Evolutionary conservation across 2,329 filamentous ascomycete species (phyloP).

Genomic region (Dactylellina sp.): DNA sequence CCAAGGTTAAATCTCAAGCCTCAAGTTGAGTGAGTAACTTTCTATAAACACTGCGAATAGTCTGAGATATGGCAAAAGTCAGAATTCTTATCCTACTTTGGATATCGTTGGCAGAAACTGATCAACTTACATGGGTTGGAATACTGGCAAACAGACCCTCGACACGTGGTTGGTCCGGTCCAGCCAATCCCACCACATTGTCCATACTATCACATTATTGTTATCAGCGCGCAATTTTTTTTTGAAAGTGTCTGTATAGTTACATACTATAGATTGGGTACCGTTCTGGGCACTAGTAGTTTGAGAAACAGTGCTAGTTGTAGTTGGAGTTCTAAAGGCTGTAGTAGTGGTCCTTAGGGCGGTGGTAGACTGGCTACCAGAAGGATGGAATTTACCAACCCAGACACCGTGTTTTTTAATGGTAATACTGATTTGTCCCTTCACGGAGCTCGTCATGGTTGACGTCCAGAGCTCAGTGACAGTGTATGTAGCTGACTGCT

Average conservation of each 20-base stretch:
- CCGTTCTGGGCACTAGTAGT: slow-evolving; percentile 11
- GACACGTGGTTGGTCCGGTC: slow-evolving; percentile 28
- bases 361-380: slow-evolving; percentile 1
- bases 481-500: slow-evolving; percentile 30
- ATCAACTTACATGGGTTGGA: slow-evolving; percentile 36
- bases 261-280: slow-evolving; percentile 26
- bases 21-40: too few relatives aligned
- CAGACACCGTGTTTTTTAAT: slow-evolving; percentile 37
- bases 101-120: not conserved
- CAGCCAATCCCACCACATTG: slow-evolving; percentile 43
- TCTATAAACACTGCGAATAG: not conserved
- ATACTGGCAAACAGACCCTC: slow-evolving; percentile 27
- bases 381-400: slow-evolving; percentile 32
- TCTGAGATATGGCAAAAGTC: not conserved
- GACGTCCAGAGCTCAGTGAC: slow-evolving; percentile 67
- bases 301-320: not conserved
- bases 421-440: slow-evolving; percentile 20
- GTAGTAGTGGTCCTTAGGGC: not conserved
- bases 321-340: not conserved
- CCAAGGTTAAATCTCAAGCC: too few relatives aligned
- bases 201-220: slow-evolving; percentile 10
- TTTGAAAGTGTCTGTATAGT: not conserved
- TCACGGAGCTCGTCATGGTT: slow-evolving; percentile 13
- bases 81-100: not conserved
- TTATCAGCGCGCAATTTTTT: not conserved